Percentiles rank a stretch among this genome's conserved stretches.
These are phyloP conservation scores for Acanthamoeba quina DNA, from an alignment of 208 protist species.

Conservation along the genomic window DNA sequence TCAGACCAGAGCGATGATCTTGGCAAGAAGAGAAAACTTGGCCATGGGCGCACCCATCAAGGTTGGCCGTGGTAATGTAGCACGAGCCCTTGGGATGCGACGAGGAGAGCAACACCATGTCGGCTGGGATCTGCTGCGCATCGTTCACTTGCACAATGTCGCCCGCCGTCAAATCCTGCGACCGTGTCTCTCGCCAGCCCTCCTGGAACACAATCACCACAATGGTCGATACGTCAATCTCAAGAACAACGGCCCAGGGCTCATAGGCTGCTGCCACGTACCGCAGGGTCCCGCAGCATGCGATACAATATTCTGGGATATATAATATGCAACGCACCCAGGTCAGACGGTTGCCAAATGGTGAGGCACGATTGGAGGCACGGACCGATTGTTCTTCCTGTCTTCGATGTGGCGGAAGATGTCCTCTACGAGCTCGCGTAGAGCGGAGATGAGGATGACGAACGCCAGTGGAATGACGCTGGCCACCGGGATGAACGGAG, in stretches of 20 bases:
- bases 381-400: conserved; percentile 33
- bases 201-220: background rate
- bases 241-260: background rate
- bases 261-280: background rate
- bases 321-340: background rate
- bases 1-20: background rate
- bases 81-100: conserved; percentile 84
- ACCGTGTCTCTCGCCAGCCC: conserved; percentile 19
- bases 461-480: conserved; percentile 42
- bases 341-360: background rate
- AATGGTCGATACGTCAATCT: background rate
- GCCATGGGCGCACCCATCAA: conserved; percentile 89
- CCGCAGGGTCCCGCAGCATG: background rate
- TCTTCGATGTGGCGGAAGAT: conserved; percentile 57
- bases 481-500: background rate
- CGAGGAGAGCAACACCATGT: conserved; percentile 92
- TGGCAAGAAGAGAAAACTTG: background rate
- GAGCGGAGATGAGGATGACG: conserved; percentile 15
- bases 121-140: conserved; percentile 94
- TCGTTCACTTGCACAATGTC: conserved; percentile 72
- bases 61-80: conserved; percentile 95
- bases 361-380: background rate
- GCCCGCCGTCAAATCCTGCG: conserved; percentile 40
- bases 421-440: conserved; percentile 44
- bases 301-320: background rate